Evolutionary conservation across 352 stramenopile species (phyloP).

Genomic region (Phytophthora meadii): DNA sequence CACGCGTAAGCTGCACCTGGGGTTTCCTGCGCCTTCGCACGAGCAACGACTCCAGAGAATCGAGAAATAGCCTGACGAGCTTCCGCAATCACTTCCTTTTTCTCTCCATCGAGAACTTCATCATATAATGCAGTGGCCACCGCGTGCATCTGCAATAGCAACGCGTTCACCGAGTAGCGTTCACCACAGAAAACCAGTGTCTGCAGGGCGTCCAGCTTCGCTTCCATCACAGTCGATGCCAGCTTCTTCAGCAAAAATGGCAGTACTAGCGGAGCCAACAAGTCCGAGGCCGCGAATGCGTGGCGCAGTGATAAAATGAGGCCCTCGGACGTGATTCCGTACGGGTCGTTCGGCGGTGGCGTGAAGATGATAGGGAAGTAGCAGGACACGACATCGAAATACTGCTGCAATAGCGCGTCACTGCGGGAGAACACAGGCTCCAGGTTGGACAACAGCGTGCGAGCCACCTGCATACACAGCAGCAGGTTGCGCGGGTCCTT

Average conservation of each 20-base stretch:
- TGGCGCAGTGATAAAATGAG: constrained; percentile 81
- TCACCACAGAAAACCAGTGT: constrained; percentile 87
- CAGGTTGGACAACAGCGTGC: constrained; percentile 64
- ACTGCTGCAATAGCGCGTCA: constrained; percentile 78
- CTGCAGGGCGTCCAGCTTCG: constrained; percentile 83
- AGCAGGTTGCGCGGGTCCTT: constrained; percentile 91
- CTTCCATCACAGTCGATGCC: constrained; percentile 72
- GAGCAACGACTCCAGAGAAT: constrained; percentile 68
- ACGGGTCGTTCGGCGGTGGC: constrained; percentile 90
- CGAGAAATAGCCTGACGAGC: constrained; percentile 69
- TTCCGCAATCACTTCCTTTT: constrained; percentile 79
- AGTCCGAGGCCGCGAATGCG: constrained; percentile 80
- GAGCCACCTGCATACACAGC: constrained; percentile 78
- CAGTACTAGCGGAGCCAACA: constrained; percentile 81
- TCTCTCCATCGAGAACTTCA: constrained; percentile 85
- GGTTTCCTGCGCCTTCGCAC: constrained; percentile 59
- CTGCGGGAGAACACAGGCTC: constrained; percentile 67
- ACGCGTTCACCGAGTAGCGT: constrained; percentile 80
- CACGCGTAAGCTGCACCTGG: constrained; percentile 77
- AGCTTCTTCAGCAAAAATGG: constrained; percentile 92
- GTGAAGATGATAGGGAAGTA: constrained; percentile 95
- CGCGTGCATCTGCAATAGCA: constrained; percentile 73
- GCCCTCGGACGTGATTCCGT: constrained; percentile 90
- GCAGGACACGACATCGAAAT: constrained; percentile 91
- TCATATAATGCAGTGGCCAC: constrained; percentile 80